These are phyloP conservation scores for Lactuca sativa DNA, from an alignment of 129 eudicot genomes.

Conservation along the genomic window DNA sequence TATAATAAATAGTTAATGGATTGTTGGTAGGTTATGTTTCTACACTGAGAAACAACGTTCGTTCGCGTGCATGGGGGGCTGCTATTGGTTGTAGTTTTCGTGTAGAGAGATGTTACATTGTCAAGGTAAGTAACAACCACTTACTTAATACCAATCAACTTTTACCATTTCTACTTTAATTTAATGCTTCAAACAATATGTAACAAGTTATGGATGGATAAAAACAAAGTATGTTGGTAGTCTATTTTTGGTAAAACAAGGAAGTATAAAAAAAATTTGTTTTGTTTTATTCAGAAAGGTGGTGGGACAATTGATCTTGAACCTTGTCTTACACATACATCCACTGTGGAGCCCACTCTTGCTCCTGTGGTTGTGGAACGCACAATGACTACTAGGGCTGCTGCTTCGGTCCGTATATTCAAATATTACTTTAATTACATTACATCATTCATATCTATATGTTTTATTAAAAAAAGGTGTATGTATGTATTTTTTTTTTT, in stretches of 20 bases:
- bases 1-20: no score
- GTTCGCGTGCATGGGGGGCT: constrained; percentile 99
- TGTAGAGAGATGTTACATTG: constrained; percentile 80
- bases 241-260: no score
- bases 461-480: no score
- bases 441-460: background rate
- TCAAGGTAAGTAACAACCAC: constrained; percentile 52
- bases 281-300: constrained; percentile 65
- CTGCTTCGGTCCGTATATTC: constrained; percentile 64
- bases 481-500: constrained; percentile 7
- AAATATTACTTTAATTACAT: constrained; percentile 2
- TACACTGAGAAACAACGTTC: constrained; percentile 88
- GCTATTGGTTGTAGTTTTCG: constrained; percentile 93
- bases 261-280: background rate
- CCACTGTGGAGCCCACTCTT: constrained; percentile 97
- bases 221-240: no score
- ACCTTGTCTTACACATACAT: constrained; percentile 89
- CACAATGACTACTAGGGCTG: constrained; percentile 98
- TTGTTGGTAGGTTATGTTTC: constrained; percentile 67
- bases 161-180: background rate
- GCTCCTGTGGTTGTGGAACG: constrained; percentile 98
- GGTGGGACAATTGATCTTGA: constrained; percentile 88
- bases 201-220: no score
- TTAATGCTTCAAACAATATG: no score
- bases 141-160: background rate